These are phyloP conservation scores for Pseudogymnoascus sp. DNA, from an alignment of 2,329 filamentous ascomycete species.

Conservation along the genomic window DNA sequence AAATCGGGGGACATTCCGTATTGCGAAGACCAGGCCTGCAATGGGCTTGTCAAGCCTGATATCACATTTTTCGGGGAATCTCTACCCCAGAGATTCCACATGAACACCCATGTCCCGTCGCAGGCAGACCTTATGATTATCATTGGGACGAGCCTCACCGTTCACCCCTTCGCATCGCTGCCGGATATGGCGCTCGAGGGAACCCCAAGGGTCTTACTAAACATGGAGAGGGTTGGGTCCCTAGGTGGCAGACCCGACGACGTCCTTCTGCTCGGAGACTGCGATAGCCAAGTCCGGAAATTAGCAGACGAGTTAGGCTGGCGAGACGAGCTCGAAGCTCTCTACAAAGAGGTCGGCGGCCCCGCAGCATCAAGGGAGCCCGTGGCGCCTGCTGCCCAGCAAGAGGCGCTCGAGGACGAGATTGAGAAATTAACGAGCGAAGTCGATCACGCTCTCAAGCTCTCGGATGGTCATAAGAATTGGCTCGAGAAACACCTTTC, in stretches of 20 bases:
- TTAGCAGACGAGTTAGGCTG: conserved; percentile 78
- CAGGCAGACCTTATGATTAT: conserved; percentile 73
- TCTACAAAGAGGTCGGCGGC: conserved; percentile 66
- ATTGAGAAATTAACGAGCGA: conserved; percentile 29
- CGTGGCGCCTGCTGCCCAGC: conserved; percentile 27
- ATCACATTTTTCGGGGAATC: conserved; percentile 79
- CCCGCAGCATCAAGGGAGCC: conserved; percentile 47
- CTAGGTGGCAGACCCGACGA: conserved; percentile 75
- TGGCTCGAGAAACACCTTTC: conserved; percentile 25
- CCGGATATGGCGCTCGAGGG: conserved; percentile 55
- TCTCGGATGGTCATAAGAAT: conserved; percentile 26
- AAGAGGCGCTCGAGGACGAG: conserved; percentile 23
- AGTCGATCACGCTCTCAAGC: conserved; percentile 29
- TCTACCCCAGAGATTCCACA: conserved; percentile 59
- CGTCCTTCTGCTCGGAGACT: conserved; percentile 74
- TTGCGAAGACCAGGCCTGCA: conserved; percentile 56
- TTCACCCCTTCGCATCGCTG: conserved; percentile 82
- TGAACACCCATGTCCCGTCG: conserved; percentile 45
- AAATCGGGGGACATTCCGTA: conserved; percentile 59
- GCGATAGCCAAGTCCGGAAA: conserved; percentile 71
- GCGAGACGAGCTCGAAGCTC: conserved; percentile 69
- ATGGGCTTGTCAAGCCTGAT: conserved; percentile 71
- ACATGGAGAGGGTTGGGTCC: conserved; percentile 73
- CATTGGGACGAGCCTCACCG: conserved; percentile 79
- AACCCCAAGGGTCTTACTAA: conserved; percentile 76